These are phyloP conservation scores for Ustilago loliicola DNA, from an alignment of 1,284 basidiomycete genomes.

Conservation along the genomic window DNA sequence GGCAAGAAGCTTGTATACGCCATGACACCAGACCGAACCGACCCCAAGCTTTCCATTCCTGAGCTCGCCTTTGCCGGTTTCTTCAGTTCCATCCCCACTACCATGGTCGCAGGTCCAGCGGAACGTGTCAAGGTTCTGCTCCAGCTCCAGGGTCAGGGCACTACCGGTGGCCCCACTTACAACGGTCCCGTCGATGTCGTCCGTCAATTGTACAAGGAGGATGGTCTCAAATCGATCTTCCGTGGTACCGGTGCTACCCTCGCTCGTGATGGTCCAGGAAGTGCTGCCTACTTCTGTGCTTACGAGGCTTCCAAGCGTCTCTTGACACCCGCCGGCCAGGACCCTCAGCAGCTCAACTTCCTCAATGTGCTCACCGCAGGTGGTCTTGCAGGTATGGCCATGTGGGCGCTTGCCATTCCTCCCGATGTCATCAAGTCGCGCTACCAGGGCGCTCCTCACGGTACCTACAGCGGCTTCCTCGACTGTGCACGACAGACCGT, in stretches of 20 bases:
- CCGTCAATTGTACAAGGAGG: conserved; percentile 91
- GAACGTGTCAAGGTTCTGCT: conserved; percentile 97
- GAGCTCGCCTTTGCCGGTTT: conserved; percentile 95
- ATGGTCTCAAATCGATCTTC: conserved; percentile 91
- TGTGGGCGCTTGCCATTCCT: conserved; percentile 74
- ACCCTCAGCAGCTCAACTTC: conserved; percentile 85
- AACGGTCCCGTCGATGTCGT: conserved; percentile 93
- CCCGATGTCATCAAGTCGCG: conserved; percentile 83
- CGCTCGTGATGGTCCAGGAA: conserved; percentile 93
- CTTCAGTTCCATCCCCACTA: conserved; percentile 92
- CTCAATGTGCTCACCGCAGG: conserved; percentile 91
- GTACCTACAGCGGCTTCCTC: conserved; percentile 92
- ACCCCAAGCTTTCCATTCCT: conserved; percentile 77
- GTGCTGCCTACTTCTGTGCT: conserved; percentile 96
- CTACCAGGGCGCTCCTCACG: conserved; percentile 94
- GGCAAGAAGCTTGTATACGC: conserved; percentile 89
- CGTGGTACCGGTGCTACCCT: conserved; percentile 93
- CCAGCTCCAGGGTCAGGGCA: conserved; percentile 88
- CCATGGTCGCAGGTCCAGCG: conserved; percentile 91
- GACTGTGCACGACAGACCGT: conserved; percentile 95
- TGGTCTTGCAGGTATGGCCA: conserved; percentile 93
- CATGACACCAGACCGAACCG: conserved; percentile 76
- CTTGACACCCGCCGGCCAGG: conserved; percentile 80
- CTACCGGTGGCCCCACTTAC: conserved; percentile 79
- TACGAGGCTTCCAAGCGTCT: conserved; percentile 94